Conservation (phyloP, 2,329 filamentous ascomycete species). For the Penicillium sp. region DNA sequence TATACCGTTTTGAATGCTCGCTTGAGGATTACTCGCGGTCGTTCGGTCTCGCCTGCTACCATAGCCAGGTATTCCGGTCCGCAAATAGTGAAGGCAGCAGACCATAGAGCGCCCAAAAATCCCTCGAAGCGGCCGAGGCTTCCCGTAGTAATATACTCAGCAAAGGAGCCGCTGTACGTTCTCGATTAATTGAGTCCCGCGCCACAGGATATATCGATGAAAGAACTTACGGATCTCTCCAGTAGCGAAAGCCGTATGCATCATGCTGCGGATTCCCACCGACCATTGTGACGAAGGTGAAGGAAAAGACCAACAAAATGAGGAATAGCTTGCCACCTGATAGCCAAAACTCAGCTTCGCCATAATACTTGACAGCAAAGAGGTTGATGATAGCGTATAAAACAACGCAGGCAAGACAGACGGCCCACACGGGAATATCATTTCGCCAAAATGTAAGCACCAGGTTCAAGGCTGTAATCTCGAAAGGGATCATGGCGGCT, state of each 20-base stretch:
- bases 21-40: slow-evolving; percentile 68
- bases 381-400: slow-evolving; percentile 59
- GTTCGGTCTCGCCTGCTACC: slow-evolving; percentile 70
- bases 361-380: slow-evolving; percentile 55
- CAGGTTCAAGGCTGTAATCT: neutral
- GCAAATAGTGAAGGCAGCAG: slow-evolving; percentile 69
- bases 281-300: slow-evolving; percentile 12
- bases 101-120: slow-evolving; percentile 65
- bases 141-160: slow-evolving; percentile 38
- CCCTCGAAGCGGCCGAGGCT: slow-evolving; percentile 51
- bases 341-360: slow-evolving; percentile 61
- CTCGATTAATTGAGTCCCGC: neutral
- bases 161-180: slow-evolving; percentile 49
- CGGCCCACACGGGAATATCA: slow-evolving; percentile 51
- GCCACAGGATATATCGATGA: too few species aligned
- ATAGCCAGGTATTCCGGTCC: slow-evolving; percentile 72
- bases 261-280: slow-evolving; percentile 41
- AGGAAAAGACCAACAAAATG: slow-evolving; percentile 40
- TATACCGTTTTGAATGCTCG: slow-evolving; percentile 72
- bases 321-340: slow-evolving; percentile 58
- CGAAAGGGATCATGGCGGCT: slow-evolving; percentile 2
- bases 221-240: slow-evolving; percentile 46
- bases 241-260: slow-evolving; percentile 59
- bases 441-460: neutral
- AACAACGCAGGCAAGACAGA: slow-evolving; percentile 56